phyloP scores from a whole-genome alignment of 129 eudicot genomes.

The Scalesia atractyloides region DNA sequence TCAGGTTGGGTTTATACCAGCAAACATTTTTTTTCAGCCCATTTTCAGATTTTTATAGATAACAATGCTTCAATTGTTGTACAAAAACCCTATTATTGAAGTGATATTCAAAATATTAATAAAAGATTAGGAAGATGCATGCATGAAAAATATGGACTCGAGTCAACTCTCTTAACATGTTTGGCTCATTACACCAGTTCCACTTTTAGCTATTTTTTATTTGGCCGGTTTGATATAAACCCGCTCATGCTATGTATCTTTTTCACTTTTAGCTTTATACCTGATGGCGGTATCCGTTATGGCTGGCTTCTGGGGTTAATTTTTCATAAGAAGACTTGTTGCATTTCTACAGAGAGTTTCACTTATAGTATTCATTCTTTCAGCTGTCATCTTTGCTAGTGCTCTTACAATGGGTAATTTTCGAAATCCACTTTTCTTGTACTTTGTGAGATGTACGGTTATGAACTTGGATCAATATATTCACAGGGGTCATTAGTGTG shows the following conservation, averaged over 20 bases:
- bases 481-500: constrained; percentile 80
- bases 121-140: neutral
- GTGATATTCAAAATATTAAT: neutral
- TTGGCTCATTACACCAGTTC: neutral
- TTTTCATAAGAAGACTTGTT: constrained; percentile 62
- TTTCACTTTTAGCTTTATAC: constrained; percentile 68
- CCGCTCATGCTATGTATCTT: neutral
- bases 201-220: neutral
- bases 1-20: neutral
- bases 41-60: neutral
- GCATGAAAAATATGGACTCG: neutral
- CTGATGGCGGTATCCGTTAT: constrained; percentile 67
- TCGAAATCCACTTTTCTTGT: neutral
- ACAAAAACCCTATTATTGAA: neutral
- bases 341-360: constrained; percentile 72
- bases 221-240: neutral
- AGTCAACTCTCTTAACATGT: neutral
- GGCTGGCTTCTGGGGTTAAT: constrained; percentile 97
- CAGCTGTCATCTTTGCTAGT: constrained; percentile 87
- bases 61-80: neutral
- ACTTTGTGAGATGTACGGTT: constrained; percentile 1
- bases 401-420: constrained; percentile 88
- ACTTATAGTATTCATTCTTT: constrained; percentile 82
- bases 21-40: neutral
- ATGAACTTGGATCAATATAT: neutral